Percentiles rank a stretch among this genome's conserved stretches.
These are phyloP conservation scores for Starmera quercuum DNA, from an alignment of 805 yeast genomes.

Conservation along the genomic window DNA sequence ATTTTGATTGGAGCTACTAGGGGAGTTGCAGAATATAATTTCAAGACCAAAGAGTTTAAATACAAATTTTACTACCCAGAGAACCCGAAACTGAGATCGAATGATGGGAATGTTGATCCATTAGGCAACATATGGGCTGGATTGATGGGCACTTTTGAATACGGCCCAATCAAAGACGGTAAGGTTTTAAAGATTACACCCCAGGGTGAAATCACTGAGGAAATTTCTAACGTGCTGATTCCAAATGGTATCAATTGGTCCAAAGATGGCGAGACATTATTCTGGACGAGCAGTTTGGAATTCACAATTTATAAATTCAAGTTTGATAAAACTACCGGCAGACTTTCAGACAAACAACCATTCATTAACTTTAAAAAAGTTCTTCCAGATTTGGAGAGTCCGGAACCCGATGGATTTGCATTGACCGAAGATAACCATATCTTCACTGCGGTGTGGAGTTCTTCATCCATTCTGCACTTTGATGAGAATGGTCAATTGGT, in stretches of 20 bases:
- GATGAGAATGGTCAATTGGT: conserved; percentile 38
- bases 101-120: conserved; percentile 78
- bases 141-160: conserved; percentile 58
- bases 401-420: conserved; percentile 76
- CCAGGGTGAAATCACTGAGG: conserved; percentile 20
- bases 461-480: conserved; percentile 43
- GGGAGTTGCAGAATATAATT: conserved; percentile 55
- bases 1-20: conserved; percentile 54
- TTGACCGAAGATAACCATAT: conserved; percentile 41
- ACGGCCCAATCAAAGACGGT: conserved; percentile 39
- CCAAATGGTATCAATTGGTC: conserved; percentile 72
- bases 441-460: conserved; percentile 56
- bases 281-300: conserved; percentile 42
- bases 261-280: conserved; percentile 30
- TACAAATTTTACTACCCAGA: conserved; percentile 29
- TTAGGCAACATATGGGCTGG: conserved; percentile 77
- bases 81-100: conserved; percentile 44
- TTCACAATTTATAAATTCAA: conserved; percentile 30
- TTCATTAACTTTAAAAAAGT: conserved; percentile 26
- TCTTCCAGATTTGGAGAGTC: conserved; percentile 15
- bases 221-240: conserved; percentile 29
- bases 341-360: conserved; percentile 22
- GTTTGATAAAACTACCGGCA: conserved; percentile 30
- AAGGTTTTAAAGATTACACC: conserved; percentile 35
- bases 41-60: conserved; percentile 30